Percentiles rank a stretch among this genome's conserved stretches.
Conservation (phyloP, 345 rosid genomes). For the Nasturtium officinale region DNA sequence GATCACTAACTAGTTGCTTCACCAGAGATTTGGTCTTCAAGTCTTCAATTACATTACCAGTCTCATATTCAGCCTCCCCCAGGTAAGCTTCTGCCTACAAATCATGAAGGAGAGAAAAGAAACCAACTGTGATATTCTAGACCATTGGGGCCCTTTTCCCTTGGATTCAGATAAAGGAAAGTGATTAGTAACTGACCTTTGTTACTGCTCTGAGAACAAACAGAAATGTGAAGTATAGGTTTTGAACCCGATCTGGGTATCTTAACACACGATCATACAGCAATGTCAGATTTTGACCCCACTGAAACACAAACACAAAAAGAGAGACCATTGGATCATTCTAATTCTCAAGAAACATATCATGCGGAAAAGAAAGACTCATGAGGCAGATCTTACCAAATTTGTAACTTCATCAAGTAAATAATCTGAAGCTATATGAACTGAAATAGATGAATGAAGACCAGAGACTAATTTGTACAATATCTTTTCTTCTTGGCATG, state of each 20-base stretch:
- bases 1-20: constrained; percentile 71
- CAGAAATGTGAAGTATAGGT: constrained; percentile 86
- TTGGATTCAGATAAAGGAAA: constrained; percentile 1
- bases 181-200: constrained; percentile 55
- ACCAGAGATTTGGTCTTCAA: constrained; percentile 78
- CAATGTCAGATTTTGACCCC: constrained; percentile 89
- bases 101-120: constrained; percentile 11
- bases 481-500: constrained; percentile 83
- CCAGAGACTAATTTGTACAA: constrained; percentile 94
- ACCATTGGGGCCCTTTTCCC: neutral
- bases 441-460: constrained; percentile 91
- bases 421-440: constrained; percentile 88
- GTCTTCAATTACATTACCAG: constrained; percentile 82
- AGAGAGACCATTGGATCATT: constrained; percentile 8
- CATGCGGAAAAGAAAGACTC: neutral
- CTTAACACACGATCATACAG: constrained; percentile 79
- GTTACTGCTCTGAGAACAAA: constrained; percentile 93
- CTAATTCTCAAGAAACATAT: constrained; percentile 9
- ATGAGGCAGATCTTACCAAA: constrained; percentile 48
- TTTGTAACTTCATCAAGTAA: constrained; percentile 76
- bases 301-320: constrained; percentile 52
- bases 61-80: constrained; percentile 84
- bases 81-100: constrained; percentile 77
- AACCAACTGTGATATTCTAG: neutral
- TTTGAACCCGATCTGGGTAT: constrained; percentile 86